phyloP scores from a whole-genome alignment of 768 basidiomycete species.

The Obba rivulosa region DNA sequence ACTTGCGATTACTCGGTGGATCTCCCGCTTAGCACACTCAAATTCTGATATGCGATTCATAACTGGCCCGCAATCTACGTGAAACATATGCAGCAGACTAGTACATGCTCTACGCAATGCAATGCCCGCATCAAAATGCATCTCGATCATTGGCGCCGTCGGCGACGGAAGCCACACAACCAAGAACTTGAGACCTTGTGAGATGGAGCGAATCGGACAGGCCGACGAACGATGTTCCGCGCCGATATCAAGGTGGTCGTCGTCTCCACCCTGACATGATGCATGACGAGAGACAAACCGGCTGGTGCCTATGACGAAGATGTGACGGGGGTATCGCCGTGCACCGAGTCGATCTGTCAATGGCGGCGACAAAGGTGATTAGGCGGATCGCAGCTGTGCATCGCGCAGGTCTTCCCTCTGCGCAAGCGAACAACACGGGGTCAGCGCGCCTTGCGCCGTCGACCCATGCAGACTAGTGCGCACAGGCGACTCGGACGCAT shows the following conservation, averaged over 20 bases:
- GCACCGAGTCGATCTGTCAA: constrained; percentile 3
- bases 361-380: no score
- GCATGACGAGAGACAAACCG: no score
- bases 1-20: neutral
- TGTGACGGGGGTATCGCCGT: neutral
- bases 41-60: neutral
- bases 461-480: neutral
- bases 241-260: no score
- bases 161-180: no score
- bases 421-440: constrained; percentile 1
- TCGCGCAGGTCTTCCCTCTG: constrained; percentile 8
- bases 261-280: no score
- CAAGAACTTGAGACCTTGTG: no score
- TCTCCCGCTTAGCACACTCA: neutral
- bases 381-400: neutral
- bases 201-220: no score
- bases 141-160: neutral
- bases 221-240: no score
- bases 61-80: neutral
- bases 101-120: constrained; percentile 4
- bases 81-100: constrained; percentile 3
- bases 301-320: neutral
- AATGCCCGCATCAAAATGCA: constrained; percentile 4
- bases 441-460: constrained; percentile 1
- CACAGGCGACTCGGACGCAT: constrained; percentile 1